phyloP scores from a whole-genome alignment of 129 eudicot species.

The Escallonia herrerae region DNA sequence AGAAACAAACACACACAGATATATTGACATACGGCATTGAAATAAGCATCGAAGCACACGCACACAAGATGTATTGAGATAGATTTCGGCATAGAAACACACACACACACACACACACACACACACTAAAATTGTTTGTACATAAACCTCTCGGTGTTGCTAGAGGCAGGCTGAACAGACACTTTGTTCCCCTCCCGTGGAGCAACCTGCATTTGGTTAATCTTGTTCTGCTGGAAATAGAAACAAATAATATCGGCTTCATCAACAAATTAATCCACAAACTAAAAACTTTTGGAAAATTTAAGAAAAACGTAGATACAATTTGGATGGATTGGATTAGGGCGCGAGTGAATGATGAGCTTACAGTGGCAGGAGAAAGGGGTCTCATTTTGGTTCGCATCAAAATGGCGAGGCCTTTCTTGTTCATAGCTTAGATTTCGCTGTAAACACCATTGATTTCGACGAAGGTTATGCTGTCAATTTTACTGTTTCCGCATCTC shows the following conservation, averaged over 20 bases:
- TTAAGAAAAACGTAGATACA: background rate
- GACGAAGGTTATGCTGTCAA: background rate
- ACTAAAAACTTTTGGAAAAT: background rate
- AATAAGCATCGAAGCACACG: too few species aligned
- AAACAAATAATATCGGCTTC: background rate
- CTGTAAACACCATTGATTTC: background rate
- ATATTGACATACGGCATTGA: too few species aligned
- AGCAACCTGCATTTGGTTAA: constrained; percentile 42
- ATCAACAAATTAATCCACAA: background rate
- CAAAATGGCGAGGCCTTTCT: constrained; percentile 68
- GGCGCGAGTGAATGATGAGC: background rate
- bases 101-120: too few species aligned
- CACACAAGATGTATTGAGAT: too few species aligned
- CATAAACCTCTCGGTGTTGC: constrained; percentile 31
- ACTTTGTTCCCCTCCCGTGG: constrained; percentile 22
- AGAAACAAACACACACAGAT: too few species aligned
- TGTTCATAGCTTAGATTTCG: constrained; percentile 43
- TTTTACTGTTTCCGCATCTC: background rate
- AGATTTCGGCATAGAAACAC: too few species aligned
- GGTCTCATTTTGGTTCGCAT: constrained; percentile 90
- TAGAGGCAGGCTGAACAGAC: constrained; percentile 32
- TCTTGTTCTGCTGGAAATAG: constrained; percentile 30
- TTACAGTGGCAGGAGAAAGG: constrained; percentile 52
- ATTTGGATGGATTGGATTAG: background rate
- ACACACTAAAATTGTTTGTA: background rate